phyloP scores from a whole-genome alignment of 2,329 filamentous ascomycete genomes.

The Verticillium albo-atrum region DNA sequence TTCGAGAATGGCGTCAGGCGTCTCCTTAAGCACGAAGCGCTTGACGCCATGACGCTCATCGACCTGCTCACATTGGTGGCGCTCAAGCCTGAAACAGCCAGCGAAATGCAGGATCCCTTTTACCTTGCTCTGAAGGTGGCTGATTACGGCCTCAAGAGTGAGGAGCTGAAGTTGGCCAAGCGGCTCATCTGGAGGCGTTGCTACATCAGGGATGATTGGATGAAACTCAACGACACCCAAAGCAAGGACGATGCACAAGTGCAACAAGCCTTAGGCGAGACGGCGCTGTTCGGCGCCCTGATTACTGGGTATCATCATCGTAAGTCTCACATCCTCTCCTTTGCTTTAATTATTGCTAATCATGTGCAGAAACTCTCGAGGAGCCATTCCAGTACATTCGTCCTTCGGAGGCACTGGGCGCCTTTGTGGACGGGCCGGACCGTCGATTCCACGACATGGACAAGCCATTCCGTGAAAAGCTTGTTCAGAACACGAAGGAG shows the following conservation, averaged over 20 bases:
- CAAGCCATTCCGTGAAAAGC: constrained; percentile 59
- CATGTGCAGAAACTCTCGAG: constrained; percentile 31
- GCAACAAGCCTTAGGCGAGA: constrained; percentile 56
- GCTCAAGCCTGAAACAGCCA: constrained; percentile 38
- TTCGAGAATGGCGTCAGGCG: constrained; percentile 67
- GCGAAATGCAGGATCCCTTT: constrained; percentile 65
- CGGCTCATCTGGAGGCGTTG: constrained; percentile 81
- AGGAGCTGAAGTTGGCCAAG: constrained; percentile 53
- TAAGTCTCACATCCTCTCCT: constrained; percentile 37
- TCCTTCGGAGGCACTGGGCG: constrained; percentile 53
- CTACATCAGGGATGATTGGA: constrained; percentile 82
- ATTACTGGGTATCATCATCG: constrained; percentile 59
- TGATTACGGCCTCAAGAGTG: constrained; percentile 49
- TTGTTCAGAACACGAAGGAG: constrained; percentile 66
- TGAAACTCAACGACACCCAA: constrained; percentile 70
- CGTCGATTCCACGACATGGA: constrained; percentile 56
- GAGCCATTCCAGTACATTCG: constrained; percentile 39
- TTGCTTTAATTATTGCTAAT: not conserved
- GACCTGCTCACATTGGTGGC: constrained; percentile 75
- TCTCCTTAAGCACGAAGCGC: constrained; percentile 66
- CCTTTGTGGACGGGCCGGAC: constrained; percentile 57
- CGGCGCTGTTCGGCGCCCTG: constrained; percentile 65
- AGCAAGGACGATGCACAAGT: constrained; percentile 68
- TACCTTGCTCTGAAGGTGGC: constrained; percentile 65
- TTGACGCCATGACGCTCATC: constrained; percentile 62